phyloP scores from a whole-genome alignment of 73 alveolate genomes.

The Symbiodinium natans region DNA sequence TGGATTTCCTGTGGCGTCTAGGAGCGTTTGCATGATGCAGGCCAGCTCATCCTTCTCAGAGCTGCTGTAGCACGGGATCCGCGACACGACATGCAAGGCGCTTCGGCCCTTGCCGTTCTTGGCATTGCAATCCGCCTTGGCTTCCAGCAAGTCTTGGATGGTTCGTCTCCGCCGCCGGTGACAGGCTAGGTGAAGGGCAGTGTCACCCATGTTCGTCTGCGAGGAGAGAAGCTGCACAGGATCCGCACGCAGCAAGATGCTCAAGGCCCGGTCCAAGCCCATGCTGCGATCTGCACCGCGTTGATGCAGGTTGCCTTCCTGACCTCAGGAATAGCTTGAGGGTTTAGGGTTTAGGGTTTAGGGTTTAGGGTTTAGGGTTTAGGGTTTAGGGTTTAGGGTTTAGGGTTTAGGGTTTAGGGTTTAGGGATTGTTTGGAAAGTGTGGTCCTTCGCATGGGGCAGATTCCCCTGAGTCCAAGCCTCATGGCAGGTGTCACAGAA shows the following conservation, averaged over 20 bases:
- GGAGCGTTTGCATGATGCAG: conserved; percentile 4
- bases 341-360: no score
- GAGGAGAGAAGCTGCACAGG: not conserved
- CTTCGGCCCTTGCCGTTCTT: conserved; percentile 18
- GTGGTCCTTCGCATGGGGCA: not conserved
- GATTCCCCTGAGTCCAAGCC: not conserved
- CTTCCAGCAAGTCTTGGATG: not conserved
- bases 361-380: no score
- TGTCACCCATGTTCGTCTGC: conserved; percentile 19
- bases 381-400: no score
- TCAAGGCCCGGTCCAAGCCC: conserved; percentile 20
- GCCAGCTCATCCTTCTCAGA: not conserved
- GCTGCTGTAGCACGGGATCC: conserved; percentile 24
- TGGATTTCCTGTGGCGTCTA: conserved; percentile 6
- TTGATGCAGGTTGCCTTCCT: not conserved
- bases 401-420: no score
- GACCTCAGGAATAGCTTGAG: conserved; percentile 12
- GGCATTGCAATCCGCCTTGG: conserved; percentile 30
- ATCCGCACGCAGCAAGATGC: not conserved
- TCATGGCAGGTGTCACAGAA: conserved; percentile 29
- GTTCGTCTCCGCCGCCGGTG: not conserved
- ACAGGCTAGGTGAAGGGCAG: conserved; percentile 25
- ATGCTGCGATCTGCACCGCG: conserved; percentile 27
- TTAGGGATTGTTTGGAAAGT: not conserved
- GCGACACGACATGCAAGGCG: conserved; percentile 23